phyloP scores from a whole-genome alignment of 2,329 filamentous ascomycete genomes.

The Sporothrix curviconia region DNA sequence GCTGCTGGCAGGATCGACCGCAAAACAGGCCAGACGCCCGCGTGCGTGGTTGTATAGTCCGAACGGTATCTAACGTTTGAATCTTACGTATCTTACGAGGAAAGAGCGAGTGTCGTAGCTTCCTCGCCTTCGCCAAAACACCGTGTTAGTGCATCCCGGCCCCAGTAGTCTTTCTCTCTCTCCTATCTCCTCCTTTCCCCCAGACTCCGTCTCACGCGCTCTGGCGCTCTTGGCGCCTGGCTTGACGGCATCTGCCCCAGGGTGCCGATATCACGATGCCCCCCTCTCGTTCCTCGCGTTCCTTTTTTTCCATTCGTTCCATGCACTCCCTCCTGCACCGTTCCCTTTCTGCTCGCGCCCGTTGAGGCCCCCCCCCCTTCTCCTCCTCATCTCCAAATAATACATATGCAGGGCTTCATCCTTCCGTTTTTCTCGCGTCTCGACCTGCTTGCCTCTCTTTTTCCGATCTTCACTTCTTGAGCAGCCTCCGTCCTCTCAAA shows the following conservation, averaged over 20 bases:
- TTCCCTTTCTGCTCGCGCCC: too few species aligned
- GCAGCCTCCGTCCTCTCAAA: too few species aligned
- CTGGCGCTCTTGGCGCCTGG: too few species aligned
- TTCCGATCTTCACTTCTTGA: neutral
- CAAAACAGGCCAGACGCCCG: neutral
- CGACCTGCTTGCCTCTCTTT: neutral
- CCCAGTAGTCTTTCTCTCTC: neutral
- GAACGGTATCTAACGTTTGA: neutral
- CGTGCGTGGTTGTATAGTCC: constrained; percentile 9
- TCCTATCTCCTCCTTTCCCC: neutral
- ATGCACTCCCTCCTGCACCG: too few species aligned
- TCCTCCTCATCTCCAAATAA: neutral
- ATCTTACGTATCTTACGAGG: too few species aligned
- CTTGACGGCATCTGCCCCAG: neutral
- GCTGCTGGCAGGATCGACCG: neutral
- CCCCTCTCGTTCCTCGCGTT: neutral
- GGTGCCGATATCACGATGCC: neutral
- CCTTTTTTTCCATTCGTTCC: too few species aligned
- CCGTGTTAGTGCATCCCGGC: too few species aligned
- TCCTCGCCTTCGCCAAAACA: too few species aligned
- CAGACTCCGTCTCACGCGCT: neutral
- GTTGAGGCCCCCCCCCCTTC: too few species aligned
- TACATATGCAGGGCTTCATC: neutral
- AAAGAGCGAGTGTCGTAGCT: neutral
- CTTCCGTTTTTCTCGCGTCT: too few species aligned